phyloP scores from a whole-genome alignment of 805 yeast genomes.

The Kregervanrija pseudodelftensis region DNA sequence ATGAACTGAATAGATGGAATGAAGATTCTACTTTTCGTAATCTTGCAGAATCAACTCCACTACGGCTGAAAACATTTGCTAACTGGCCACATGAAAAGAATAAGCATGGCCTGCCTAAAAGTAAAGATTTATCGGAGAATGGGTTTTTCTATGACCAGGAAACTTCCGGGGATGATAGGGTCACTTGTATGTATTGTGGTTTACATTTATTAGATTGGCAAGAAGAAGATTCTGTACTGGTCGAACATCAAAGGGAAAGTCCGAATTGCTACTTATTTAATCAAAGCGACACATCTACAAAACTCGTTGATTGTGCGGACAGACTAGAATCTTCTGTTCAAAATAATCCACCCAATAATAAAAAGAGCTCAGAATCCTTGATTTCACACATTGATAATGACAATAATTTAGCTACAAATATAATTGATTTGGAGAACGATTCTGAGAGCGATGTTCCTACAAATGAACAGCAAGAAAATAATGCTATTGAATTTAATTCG shows the following conservation, averaged over 20 bases:
- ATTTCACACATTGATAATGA: too few species aligned
- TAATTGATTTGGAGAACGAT: too few species aligned
- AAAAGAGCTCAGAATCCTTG: too few species aligned
- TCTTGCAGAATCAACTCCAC: conserved; percentile 27
- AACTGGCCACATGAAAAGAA: conserved; percentile 40
- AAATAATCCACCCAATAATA: too few species aligned
- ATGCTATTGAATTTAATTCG: not conserved
- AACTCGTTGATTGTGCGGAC: too few species aligned
- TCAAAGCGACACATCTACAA: not conserved
- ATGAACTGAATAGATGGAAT: conserved; percentile 13
- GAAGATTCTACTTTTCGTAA: conserved; percentile 25
- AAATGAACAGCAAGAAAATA: not conserved
- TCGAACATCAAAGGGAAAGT: conserved; percentile 44
- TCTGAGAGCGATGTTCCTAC: not conserved
- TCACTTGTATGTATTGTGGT: conserved; percentile 60
- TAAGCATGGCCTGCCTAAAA: too few species aligned
- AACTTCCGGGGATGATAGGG: conserved; percentile 40
- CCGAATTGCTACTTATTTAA: conserved; percentile 36
- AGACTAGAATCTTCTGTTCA: too few species aligned
- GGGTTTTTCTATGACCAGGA: conserved; percentile 50
- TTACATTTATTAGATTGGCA: conserved; percentile 69
- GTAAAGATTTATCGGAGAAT: conserved; percentile 40
- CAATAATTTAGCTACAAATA: too few species aligned
- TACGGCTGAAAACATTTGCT: conserved; percentile 30
- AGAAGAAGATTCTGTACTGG: conserved; percentile 51